phyloP scores from a whole-genome alignment of 2,329 filamentous ascomycete genomes.

The Apiospora hydei region DNA sequence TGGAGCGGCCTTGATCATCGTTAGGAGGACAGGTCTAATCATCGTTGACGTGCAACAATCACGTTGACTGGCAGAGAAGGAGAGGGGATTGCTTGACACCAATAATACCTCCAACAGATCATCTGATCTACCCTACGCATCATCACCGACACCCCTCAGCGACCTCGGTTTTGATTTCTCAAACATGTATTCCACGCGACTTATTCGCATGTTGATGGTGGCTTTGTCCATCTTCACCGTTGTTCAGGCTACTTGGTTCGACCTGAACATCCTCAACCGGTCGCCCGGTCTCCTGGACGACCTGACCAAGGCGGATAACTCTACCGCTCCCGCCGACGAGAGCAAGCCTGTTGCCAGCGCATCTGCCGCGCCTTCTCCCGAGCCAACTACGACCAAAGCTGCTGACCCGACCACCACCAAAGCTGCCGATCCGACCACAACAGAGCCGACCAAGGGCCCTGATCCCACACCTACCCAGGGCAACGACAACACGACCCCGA shows the following conservation, averaged over 20 bases:
- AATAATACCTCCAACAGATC: conserved; percentile 11
- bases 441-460: conserved; percentile 29
- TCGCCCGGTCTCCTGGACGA: conserved; percentile 35
- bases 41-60: background rate
- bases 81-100: conserved; percentile 8
- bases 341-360: conserved; percentile 22
- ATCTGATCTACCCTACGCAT: background rate
- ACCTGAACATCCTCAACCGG: conserved; percentile 36
- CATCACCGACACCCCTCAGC: conserved; percentile 13
- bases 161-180: background rate
- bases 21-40: background rate
- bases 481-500: conserved; percentile 21
- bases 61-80: conserved; percentile 12
- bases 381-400: conserved; percentile 29
- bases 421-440: conserved; percentile 28
- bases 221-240: conserved; percentile 55
- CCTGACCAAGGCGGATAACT: conserved; percentile 28
- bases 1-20: conserved; percentile 12
- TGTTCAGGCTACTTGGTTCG: conserved; percentile 51
- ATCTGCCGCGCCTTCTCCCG: conserved; percentile 21
- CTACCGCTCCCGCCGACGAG: conserved; percentile 22
- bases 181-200: conserved; percentile 56
- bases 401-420: conserved; percentile 25
- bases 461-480: background rate
- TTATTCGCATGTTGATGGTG: conserved; percentile 56